These are phyloP conservation scores for Conringia planisiliqua DNA, from an alignment of 345 rosid genomes.

Conservation along the genomic window DNA sequence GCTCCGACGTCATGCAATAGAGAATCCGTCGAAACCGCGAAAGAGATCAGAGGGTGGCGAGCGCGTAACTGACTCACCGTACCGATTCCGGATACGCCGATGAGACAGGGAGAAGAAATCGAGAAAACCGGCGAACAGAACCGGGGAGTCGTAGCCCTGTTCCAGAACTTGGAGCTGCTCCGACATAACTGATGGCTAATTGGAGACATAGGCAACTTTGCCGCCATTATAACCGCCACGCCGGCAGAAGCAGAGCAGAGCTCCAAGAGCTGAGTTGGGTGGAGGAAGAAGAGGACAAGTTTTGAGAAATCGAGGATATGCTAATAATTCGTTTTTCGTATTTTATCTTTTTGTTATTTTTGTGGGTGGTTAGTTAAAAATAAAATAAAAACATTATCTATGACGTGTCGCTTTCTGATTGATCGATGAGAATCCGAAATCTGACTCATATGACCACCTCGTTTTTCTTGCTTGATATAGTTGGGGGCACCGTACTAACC, in stretches of 20 bases:
- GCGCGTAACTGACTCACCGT: constrained; percentile 8
- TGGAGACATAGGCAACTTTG: constrained; percentile 9
- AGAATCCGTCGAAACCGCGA: constrained; percentile 14
- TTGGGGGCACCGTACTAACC: background rate
- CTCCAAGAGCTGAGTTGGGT: background rate
- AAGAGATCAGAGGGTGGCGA: constrained; percentile 16
- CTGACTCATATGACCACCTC: background rate
- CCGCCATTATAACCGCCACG: constrained; percentile 13
- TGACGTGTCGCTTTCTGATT: constrained; percentile 8
- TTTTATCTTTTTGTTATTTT: too few species aligned
- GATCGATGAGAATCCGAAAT: background rate
- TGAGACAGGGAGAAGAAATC: constrained; percentile 12
- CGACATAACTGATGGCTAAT: constrained; percentile 15
- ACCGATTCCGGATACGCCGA: background rate
- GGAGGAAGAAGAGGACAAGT: background rate
- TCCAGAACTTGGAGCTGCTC: background rate
- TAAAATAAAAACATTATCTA: background rate
- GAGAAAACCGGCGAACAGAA: constrained; percentile 17
- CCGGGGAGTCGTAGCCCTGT: background rate
- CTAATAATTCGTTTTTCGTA: background rate
- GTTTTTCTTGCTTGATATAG: background rate
- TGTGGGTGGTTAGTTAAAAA: background rate
- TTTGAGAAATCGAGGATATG: background rate
- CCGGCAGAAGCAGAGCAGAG: background rate
- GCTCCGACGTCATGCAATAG: constrained; percentile 65